Conservation (phyloP, 2,329 filamentous ascomycete genomes). For the Paraconiothyrium brasiliense region DNA sequence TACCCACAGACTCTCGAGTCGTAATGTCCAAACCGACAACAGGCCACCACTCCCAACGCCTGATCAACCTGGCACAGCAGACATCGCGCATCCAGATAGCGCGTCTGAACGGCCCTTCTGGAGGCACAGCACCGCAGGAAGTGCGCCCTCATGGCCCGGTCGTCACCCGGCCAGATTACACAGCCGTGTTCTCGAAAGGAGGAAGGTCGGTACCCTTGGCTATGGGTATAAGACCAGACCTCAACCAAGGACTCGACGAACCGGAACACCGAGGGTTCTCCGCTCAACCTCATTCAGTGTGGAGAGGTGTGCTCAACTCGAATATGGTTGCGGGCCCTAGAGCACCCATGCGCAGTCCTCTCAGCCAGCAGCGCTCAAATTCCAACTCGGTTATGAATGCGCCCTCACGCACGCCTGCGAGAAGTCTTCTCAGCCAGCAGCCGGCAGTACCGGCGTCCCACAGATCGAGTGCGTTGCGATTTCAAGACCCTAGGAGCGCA, state of each 20-base stretch:
- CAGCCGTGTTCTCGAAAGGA: not conserved
- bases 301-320: not conserved
- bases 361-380: not conserved
- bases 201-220: not conserved
- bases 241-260: not conserved
- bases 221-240: not conserved
- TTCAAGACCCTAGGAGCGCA: not conserved
- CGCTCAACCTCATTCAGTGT: not conserved
- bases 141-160: not conserved
- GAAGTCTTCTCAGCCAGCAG: not conserved
- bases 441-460: not conserved
- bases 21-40: constrained; percentile 1
- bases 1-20: not conserved
- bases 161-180: not conserved
- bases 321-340: not conserved
- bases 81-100: constrained; percentile 2
- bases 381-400: not conserved
- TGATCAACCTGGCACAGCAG: constrained; percentile 13
- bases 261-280: not conserved
- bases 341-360: not conserved
- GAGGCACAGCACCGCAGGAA: not conserved
- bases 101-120: not conserved
- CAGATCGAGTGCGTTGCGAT: not conserved
- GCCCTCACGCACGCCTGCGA: not conserved
- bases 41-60: not conserved